phyloP scores from a whole-genome alignment of 768 basidiomycete genomes.

The Dioszegia crocea region DNA sequence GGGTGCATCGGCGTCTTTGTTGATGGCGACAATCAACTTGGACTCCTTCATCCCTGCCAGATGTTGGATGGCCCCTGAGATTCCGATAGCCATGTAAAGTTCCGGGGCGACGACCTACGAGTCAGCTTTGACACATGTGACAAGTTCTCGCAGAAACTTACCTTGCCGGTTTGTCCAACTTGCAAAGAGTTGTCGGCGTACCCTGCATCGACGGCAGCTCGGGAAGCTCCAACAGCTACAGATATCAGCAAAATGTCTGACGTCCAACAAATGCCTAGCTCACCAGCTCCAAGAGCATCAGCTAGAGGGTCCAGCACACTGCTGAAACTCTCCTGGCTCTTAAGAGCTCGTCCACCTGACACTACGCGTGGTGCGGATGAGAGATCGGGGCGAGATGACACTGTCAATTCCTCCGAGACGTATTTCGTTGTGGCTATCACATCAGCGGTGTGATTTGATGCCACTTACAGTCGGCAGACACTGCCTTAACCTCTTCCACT shows the following conservation, averaged over 20 bases:
- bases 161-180: conserved; percentile 98
- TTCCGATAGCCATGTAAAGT: conserved; percentile 91
- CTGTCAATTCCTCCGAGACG: conserved; percentile 61
- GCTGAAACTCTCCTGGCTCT: conserved; percentile 89
- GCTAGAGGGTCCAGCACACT: conserved; percentile 82
- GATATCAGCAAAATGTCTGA: not conserved
- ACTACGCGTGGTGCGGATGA: conserved; percentile 81
- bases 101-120: conserved; percentile 80
- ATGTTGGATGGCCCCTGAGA: conserved; percentile 98
- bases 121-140: conserved; percentile 1
- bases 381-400: conserved; percentile 89
- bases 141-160: conserved; percentile 6
- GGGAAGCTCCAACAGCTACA: conserved; percentile 86
- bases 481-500: conserved; percentile 56
- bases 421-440: conserved; percentile 48
- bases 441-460: not conserved
- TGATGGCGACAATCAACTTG: conserved; percentile 94
- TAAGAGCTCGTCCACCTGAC: conserved; percentile 90
- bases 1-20: conserved; percentile 98
- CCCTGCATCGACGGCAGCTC: conserved; percentile 96
- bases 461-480: conserved; percentile 52
- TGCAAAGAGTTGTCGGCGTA: conserved; percentile 97
- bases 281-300: conserved; percentile 74
- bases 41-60: conserved; percentile 99
- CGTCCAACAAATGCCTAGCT: conserved; percentile 7